A percentile compares a stretch with the other conserved stretches of the same genome.
Conservation (phyloP, 192 early-diverging fungal species). For the Dispira simplex region DNA sequence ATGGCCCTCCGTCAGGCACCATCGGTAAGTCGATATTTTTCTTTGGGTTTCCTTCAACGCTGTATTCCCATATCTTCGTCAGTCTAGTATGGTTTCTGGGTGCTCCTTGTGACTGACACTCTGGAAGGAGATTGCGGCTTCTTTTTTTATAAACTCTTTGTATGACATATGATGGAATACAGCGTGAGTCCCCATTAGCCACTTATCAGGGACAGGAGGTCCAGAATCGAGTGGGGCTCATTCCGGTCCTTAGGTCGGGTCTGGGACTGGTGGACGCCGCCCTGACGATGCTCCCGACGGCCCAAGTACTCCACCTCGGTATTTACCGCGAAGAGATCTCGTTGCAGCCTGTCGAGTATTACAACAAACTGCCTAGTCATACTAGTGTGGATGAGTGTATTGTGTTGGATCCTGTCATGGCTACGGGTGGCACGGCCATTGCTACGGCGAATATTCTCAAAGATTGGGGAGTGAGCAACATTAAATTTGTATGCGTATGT, state of each 20-base stretch:
- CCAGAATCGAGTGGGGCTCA: slow-evolving; percentile 27
- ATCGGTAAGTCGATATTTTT: slow-evolving; percentile 12
- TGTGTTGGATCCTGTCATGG: slow-evolving; percentile 71
- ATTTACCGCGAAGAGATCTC: slow-evolving; percentile 67
- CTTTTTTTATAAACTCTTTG: no score
- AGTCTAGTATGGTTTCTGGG: no score
- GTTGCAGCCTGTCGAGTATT: slow-evolving; percentile 81
- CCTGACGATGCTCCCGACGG: slow-evolving; percentile 45
- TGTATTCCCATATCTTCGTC: no score
- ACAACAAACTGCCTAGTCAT: slow-evolving; percentile 68
- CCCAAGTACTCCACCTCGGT: slow-evolving; percentile 63
- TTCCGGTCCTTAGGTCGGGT: slow-evolving; percentile 51
- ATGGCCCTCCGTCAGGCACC: slow-evolving; percentile 16
- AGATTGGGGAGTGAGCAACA: slow-evolving; percentile 59
- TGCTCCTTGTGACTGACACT: no score
- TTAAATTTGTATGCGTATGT: slow-evolving; percentile 51
- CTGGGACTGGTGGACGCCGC: slow-evolving; percentile 32
- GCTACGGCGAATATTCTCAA: slow-evolving; percentile 61
- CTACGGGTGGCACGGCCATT: slow-evolving; percentile 64
- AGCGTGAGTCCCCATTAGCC: slow-evolving; percentile 33
- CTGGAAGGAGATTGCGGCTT: no score
- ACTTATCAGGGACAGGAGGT: slow-evolving; percentile 25
- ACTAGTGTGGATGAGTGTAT: slow-evolving; percentile 52
- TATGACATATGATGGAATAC: no score
- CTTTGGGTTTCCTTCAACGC: no score